Evolutionary conservation across 768 basidiomycete species (phyloP), one percentile per base, ranked within the genome.

Genomic region (Ephemerocybe angulata): DNA sequence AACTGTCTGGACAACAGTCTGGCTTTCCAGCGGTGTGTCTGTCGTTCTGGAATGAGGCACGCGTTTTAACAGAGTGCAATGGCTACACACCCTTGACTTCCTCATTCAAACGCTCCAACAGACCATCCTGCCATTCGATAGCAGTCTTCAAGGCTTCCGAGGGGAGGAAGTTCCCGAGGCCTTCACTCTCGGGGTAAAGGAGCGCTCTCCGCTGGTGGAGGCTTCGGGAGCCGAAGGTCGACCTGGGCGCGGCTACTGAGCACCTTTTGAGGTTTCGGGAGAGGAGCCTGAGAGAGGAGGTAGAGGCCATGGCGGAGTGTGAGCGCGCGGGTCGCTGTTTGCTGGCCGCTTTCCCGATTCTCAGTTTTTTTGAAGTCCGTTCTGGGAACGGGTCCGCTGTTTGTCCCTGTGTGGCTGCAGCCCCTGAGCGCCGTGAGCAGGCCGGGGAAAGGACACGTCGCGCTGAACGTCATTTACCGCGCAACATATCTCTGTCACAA

Each of bases 91-190:
- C 84, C 67, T 78, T 75, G 30, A 90, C 78, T 66, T 87, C 81
- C 10, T 87, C 83, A 60, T 89, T 92, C 46, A 97, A 68, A 48
- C 90, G 79, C 52, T 86, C 77, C 54, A 96, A 70, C 29, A 95
- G 76, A 8, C 93, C 93, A 57, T 89, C 79, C 66, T 95, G 93
- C 70, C 90, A 97, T 63, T 95, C 93, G 47, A 84, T 76, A 47
- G 93, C 74, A 55, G 81, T 79, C 58, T 80, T 81, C 55, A 94
- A 77, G 1, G 87, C 87, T n/a, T 67, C 62, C 21, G 90, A 85
- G 1, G 88, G 83, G 63, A 94, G 73, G 67, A 96, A 96, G 21
- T 84, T 74, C 42, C 88, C 88, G 29, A 95, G 74, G 19, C 93
- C 93, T 37, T 81, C 73, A 42, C 90, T 82, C 27, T 86, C 66